Evolutionary conservation across 345 rosid genomes (phyloP), one percentile per base, ranked within the genome.

Genomic region (Lepidium sativum): DNA sequence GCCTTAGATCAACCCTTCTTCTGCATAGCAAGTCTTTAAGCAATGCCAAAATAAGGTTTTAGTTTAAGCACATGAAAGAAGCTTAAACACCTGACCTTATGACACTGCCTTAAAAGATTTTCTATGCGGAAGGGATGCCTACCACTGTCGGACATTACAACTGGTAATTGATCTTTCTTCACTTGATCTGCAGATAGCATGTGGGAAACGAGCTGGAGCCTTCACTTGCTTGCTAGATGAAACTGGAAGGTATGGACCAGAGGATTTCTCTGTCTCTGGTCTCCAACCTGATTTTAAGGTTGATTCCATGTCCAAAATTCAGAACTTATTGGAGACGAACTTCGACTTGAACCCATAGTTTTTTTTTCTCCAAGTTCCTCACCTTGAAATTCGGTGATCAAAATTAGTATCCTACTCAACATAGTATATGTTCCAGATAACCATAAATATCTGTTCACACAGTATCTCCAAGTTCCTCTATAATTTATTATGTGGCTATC

Each of bases 171-270:
- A 47, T 39, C 7, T 32, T 33, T 54, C 45, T 62, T 48, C 21
- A n/a, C 25, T 70, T 43, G 11, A 6, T 69, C 67, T 72, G 54
- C 81, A 92, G 98, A 71, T 92, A 50, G 84, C 77, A 45, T 89
- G 98, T 70, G 98, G 98, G 41, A 92, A 86, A 78, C 73, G 77
- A 64, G 97, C 97, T 4, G 96, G 98, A 71, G 81, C 98, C 15
- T 76, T 86, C 38, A 86, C 98, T 8, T 89, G 97, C 69, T 80
- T 92, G 80, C 97, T 92, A 54, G 97, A 92, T 77, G 91, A 83
- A 71, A 79, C 77, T 2, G 96, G 85, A 67, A 82, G 81, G 66
- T 92, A 84, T 60, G 66, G 72, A 32, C 56, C 82, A 61, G 53
- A 79, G 9, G 90, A 89, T 67, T 86, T 78, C 63, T 68, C 82